These are phyloP conservation scores for Leccinum ochraceum DNA, from an alignment of 768 basidiomycete genomes.

Conservation along the genomic window DNA sequence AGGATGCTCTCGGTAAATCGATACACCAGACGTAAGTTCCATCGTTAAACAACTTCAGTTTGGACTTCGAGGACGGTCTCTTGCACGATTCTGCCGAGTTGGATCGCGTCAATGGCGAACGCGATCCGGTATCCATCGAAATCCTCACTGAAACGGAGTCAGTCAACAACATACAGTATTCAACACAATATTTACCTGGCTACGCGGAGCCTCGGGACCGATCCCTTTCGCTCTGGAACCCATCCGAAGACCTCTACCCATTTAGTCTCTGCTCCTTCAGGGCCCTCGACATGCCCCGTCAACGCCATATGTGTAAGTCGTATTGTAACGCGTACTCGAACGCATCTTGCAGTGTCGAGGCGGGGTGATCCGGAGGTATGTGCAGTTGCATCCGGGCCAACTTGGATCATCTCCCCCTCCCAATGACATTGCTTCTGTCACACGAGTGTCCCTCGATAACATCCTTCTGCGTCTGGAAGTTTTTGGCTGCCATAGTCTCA, in stretches of 20 bases:
- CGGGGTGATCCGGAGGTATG: conserved; percentile 48
- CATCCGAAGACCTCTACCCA: conserved; percentile 87
- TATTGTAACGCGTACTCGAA: conserved; percentile 83
- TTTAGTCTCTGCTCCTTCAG: conserved; percentile 75
- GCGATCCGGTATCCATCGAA: conserved; percentile 31
- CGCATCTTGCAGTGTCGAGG: conserved; percentile 52
- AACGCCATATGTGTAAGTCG: conserved; percentile 84
- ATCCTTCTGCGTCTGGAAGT: conserved; percentile 16
- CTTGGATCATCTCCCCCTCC: conserved; percentile 18
- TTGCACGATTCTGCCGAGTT: conserved; percentile 3
- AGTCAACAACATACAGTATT: neutral
- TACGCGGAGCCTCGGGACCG: conserved; percentile 28
- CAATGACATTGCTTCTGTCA: neutral
- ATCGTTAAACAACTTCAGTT: conserved; percentile 1
- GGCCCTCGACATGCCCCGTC: conserved; percentile 80
- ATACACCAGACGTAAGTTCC: conserved; percentile 5
- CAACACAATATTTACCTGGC: conserved; percentile 2
- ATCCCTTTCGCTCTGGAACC: conserved; percentile 66
- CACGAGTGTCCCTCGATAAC: neutral
- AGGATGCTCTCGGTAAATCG: conserved; percentile 2
- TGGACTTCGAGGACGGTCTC: conserved; percentile 17
- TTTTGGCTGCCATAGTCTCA: conserved; percentile 1
- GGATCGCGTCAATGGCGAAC: conserved; percentile 26
- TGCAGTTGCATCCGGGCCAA: conserved; percentile 33
- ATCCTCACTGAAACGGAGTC: conserved; percentile 27